phyloP scores from a whole-genome alignment of 306 rosid genomes.

The Lathyrus sativus region DNA sequence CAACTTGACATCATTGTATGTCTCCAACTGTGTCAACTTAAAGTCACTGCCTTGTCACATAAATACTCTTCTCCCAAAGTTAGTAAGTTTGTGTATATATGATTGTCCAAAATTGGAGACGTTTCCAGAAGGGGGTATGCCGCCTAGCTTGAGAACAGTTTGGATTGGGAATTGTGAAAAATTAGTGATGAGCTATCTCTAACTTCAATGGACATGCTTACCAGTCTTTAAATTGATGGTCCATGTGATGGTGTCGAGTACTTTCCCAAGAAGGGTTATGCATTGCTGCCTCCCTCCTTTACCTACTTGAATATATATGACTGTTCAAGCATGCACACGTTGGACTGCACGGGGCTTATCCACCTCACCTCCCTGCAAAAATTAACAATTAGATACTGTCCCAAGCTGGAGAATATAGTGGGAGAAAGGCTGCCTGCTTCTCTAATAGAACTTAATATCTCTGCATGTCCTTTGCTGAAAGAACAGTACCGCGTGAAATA shows the following conservation, averaged over 20 bases:
- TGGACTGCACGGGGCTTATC: neutral
- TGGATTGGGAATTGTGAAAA: neutral
- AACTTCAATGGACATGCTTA: neutral
- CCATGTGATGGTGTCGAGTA: neutral
- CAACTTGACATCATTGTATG: neutral
- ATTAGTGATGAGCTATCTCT: neutral
- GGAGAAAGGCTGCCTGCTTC: slow-evolving; percentile 18
- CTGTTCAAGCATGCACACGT: neutral
- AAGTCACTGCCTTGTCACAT: slow-evolving; percentile 1
- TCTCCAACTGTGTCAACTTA: neutral
- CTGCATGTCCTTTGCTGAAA: neutral
- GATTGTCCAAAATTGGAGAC: slow-evolving; percentile 5
- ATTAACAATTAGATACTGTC: fast-evolving
- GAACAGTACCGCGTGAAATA: neutral
- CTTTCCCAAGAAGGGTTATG: slow-evolving; percentile 5
- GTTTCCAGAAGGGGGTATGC: slow-evolving; percentile 15
- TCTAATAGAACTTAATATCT: neutral
- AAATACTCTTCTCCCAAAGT: slow-evolving; percentile 17
- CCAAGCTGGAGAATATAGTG: neutral
- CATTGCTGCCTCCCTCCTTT: slow-evolving; percentile 8
- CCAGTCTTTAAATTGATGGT: fast-evolving
- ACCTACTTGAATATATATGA: fast-evolving
- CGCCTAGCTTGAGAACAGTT: neutral
- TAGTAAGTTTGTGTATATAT: fast-evolving
- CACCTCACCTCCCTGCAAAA: slow-evolving; percentile 3